phyloP scores from a whole-genome alignment of 2,329 filamentous ascomycete genomes.

The Fusarium sambucinum region DNA sequence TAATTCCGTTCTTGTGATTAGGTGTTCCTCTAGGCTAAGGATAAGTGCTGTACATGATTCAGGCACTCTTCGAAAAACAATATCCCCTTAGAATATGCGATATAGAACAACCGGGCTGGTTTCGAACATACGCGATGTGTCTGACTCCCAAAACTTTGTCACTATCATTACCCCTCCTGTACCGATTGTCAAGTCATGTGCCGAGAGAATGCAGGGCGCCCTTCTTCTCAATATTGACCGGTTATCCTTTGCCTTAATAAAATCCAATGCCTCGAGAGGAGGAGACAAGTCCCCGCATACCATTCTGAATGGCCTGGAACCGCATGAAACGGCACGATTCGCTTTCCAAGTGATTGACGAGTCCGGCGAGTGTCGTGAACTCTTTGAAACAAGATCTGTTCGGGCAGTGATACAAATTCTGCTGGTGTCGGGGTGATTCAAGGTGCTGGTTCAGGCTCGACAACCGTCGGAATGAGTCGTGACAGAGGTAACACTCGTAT shows the following conservation, averaged over 20 bases:
- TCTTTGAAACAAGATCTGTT: constrained; percentile 51
- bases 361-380: constrained; percentile 55
- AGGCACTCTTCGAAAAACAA: background rate
- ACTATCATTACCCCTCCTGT: background rate
- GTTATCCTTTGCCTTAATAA: background rate
- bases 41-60: background rate
- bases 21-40: background rate
- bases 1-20: background rate
- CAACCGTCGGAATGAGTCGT: constrained; percentile 55
- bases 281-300: constrained; percentile 43
- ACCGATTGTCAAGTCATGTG: too few species aligned
- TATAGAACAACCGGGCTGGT: too few species aligned
- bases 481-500: constrained; percentile 59
- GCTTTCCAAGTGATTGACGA: constrained; percentile 60
- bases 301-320: constrained; percentile 53
- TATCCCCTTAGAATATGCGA: background rate
- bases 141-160: background rate
- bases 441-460: constrained; percentile 64
- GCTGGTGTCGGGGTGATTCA: constrained; percentile 59
- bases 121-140: background rate
- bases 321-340: constrained; percentile 56
- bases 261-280: constrained; percentile 26
- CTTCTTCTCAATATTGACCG: too few species aligned
- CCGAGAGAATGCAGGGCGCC: background rate
- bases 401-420: constrained; percentile 58